A percentile compares a stretch with the other conserved stretches of the same genome.
Conservation (phyloP, 495 filamentous ascomycete species). For the Podospora didyma region DNA sequence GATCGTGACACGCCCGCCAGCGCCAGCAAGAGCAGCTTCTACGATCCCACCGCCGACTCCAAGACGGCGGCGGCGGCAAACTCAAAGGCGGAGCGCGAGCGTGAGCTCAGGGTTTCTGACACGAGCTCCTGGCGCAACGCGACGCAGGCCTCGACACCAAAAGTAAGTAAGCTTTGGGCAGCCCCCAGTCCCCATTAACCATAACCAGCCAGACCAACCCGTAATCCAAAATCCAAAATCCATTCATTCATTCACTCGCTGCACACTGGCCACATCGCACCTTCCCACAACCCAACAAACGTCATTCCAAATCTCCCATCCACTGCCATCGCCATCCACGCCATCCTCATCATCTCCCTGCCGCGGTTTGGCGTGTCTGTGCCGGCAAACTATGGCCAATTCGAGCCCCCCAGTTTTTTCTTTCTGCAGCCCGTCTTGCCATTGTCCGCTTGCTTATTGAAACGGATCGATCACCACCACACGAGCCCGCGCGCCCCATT, state of each 20-base stretch:
- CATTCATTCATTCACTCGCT: too few relatives aligned
- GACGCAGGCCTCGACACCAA: constrained; percentile 34
- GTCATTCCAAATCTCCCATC: not conserved
- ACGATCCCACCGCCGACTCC: constrained; percentile 54
- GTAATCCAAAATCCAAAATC: constrained; percentile 1
- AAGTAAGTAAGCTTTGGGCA: constrained; percentile 30
- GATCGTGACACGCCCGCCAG: constrained; percentile 39
- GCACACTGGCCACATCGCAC: constrained; percentile 6
- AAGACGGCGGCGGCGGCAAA: constrained; percentile 33
- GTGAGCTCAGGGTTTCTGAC: constrained; percentile 42
- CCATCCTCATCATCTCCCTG: constrained; percentile 9
- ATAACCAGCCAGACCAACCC: not conserved
- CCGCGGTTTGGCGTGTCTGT: not conserved
- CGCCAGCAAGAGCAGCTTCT: constrained; percentile 43
- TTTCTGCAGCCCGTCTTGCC: constrained; percentile 3
- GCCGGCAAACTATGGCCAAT: constrained; percentile 1
- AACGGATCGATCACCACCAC: not conserved
- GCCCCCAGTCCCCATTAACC: constrained; percentile 4
- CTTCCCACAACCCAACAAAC: constrained; percentile 10
- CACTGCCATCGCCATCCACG: constrained; percentile 8
- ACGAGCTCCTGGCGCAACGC: constrained; percentile 34
- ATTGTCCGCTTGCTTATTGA: not conserved
- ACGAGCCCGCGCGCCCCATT: constrained; percentile 7
- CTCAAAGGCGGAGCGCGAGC: constrained; percentile 19
- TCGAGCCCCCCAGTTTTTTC: constrained; percentile 1